phyloP scores from a whole-genome alignment of 148 eudicot genomes.

The Vaccinium darrowii region DNA sequence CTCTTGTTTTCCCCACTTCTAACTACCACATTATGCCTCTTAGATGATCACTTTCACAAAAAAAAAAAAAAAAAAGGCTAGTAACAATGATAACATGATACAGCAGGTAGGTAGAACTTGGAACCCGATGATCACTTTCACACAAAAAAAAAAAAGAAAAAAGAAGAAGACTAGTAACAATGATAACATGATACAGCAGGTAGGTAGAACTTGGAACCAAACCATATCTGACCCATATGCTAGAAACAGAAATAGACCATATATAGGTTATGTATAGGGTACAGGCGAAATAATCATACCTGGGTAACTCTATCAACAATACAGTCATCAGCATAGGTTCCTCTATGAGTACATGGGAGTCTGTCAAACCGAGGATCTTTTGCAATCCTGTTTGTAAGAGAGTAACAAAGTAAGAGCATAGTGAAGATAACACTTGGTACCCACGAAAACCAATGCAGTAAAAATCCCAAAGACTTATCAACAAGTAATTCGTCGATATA shows the following conservation, averaged over 20 bases:
- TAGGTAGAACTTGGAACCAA: background rate
- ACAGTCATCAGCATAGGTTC: conserved; percentile 99
- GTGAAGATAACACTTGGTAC: background rate
- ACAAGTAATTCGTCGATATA: background rate
- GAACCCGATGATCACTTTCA: background rate
- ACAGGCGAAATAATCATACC: conserved; percentile 40
- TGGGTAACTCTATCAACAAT: conserved; percentile 82
- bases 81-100: background rate
- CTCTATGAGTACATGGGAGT: conserved; percentile 90
- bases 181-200: background rate
- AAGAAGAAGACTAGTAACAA: no score
- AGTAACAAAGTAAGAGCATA: background rate
- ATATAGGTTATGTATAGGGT: background rate
- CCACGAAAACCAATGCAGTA: background rate
- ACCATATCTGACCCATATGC: background rate
- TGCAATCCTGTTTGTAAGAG: conserved; percentile 63
- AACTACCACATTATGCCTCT: background rate
- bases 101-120: background rate
- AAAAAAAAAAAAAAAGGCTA: no score
- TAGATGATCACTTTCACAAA: background rate
- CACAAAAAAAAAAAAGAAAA: no score
- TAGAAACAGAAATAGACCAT: background rate
- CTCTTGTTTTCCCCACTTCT: background rate
- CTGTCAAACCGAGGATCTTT: conserved; percentile 97
- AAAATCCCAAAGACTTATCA: background rate